Evolutionary conservation across 1,284 basidiomycete species (phyloP).

Genomic region (Microbotryum lychnidis-dioicae): DNA sequence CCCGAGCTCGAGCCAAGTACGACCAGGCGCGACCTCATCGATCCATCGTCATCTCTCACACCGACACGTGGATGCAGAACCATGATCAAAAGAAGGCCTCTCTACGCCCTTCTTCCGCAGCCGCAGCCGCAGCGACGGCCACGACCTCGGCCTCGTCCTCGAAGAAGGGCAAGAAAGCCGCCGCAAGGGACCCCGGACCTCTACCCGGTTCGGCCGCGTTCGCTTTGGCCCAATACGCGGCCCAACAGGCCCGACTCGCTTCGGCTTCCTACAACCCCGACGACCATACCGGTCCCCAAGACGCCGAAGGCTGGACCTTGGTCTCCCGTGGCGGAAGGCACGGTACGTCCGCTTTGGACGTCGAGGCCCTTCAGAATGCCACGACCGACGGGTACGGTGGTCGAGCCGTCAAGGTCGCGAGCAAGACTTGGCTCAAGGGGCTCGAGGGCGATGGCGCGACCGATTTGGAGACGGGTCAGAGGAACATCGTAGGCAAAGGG

Average conservation of each 20-base stretch:
- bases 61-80: conserved; percentile 29
- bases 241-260: not conserved
- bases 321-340: conserved; percentile 28
- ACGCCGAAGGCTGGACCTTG: conserved; percentile 26
- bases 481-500: conserved; percentile 31
- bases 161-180: conserved; percentile 4
- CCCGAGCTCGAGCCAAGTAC: conserved; percentile 9
- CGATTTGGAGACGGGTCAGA: conserved; percentile 15
- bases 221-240: conserved; percentile 20
- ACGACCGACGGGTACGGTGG: conserved; percentile 21
- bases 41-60: conserved; percentile 16
- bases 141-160: not conserved
- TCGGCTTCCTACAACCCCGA: conserved; percentile 22
- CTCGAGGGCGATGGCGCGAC: not conserved
- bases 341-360: conserved; percentile 22
- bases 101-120: not conserved
- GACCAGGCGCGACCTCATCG: conserved; percentile 15
- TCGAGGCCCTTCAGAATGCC: conserved; percentile 11
- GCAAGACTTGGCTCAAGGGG: conserved; percentile 15
- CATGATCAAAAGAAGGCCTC: conserved; percentile 13
- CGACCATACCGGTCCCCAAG: not conserved
- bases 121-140: not conserved
- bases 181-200: conserved; percentile 8
- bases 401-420: conserved; percentile 22
- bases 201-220: conserved; percentile 21